Evolutionary conservation across 116 monocot genomes (phyloP).

Genomic region (Cymodocea nodosa): DNA sequence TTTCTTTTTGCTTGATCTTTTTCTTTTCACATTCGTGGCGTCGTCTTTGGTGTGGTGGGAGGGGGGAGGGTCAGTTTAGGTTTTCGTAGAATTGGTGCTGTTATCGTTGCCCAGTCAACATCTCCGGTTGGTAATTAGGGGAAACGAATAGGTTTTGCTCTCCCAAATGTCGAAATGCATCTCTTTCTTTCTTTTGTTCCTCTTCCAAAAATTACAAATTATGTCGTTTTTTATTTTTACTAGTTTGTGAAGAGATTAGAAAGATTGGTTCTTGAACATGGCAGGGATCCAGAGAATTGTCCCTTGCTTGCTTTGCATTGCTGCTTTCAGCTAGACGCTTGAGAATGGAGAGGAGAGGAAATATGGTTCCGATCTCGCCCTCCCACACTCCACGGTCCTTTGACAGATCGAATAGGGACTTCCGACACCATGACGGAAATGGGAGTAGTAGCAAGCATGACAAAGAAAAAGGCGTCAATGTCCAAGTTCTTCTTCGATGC

Average conservation of each 20-base stretch:
- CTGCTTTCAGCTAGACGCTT: not conserved
- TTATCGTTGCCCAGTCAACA: not conserved
- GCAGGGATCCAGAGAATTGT: not conserved
- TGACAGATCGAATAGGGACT: constrained; percentile 33
- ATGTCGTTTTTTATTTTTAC: not conserved
- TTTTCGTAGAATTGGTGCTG: not conserved
- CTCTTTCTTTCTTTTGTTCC: no score
- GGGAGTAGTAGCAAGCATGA: constrained; percentile 46
- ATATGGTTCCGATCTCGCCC: constrained; percentile 17
- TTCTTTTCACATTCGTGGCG: not conserved
- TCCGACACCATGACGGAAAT: constrained; percentile 38
- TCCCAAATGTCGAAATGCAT: not conserved
- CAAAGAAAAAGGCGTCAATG: constrained; percentile 89
- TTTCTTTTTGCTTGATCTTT: not conserved
- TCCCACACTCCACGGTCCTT: constrained; percentile 17
- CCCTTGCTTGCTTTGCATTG: not conserved
- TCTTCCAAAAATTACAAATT: not conserved
- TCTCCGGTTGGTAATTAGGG: not conserved
- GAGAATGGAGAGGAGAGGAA: constrained; percentile 17
- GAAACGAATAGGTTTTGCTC: not conserved
- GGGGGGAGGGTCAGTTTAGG: not conserved
- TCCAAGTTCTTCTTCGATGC: constrained; percentile 92
- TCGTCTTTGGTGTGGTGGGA: not conserved
- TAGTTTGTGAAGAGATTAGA: not conserved
- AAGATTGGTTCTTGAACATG: not conserved